phyloP scores from a whole-genome alignment of 139 green algal species.

The Chlamydomonas asymmetrica region DNA sequence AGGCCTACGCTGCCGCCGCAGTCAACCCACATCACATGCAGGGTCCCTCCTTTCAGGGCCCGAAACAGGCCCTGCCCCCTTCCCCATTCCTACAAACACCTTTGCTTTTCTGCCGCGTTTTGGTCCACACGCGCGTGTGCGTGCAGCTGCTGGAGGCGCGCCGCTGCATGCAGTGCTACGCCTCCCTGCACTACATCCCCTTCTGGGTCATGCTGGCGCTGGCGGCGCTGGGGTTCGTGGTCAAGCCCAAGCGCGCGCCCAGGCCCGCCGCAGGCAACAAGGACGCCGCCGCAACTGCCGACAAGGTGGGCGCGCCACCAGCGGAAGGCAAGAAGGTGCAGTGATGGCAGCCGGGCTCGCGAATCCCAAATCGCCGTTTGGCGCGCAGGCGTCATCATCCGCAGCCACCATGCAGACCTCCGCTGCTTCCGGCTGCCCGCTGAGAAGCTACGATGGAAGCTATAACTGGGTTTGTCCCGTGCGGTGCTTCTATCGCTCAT shows the following conservation, averaged over 20 bases:
- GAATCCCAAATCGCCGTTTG: too few species aligned
- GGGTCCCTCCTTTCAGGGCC: neutral
- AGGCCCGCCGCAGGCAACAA: neutral
- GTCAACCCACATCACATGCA: neutral
- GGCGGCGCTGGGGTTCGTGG: constrained; percentile 3
- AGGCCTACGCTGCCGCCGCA: neutral
- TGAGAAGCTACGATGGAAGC: too few species aligned
- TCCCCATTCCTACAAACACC: neutral
- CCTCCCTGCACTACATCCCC: constrained; percentile 38
- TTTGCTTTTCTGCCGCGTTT: neutral
- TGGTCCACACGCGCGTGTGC: neutral
- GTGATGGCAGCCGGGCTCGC: too few species aligned
- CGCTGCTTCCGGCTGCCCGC: too few species aligned
- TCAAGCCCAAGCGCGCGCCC: constrained; percentile 6
- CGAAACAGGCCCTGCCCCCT: neutral
- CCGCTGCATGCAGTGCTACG: constrained; percentile 6
- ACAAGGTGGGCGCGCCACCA: too few species aligned
- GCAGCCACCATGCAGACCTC: too few species aligned
- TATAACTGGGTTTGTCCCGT: too few species aligned
- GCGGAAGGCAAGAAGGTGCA: too few species aligned
- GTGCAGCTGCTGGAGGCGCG: constrained; percentile 19
- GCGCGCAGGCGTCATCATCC: too few species aligned
- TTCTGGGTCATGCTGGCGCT: constrained; percentile 31
- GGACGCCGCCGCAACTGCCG: neutral
- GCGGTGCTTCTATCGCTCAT: too few species aligned